Evolutionary conservation across 2,329 filamentous ascomycete genomes (phyloP), one percentile per base, ranked within the genome.

Genomic region (Stenocarpella maydis): DNA sequence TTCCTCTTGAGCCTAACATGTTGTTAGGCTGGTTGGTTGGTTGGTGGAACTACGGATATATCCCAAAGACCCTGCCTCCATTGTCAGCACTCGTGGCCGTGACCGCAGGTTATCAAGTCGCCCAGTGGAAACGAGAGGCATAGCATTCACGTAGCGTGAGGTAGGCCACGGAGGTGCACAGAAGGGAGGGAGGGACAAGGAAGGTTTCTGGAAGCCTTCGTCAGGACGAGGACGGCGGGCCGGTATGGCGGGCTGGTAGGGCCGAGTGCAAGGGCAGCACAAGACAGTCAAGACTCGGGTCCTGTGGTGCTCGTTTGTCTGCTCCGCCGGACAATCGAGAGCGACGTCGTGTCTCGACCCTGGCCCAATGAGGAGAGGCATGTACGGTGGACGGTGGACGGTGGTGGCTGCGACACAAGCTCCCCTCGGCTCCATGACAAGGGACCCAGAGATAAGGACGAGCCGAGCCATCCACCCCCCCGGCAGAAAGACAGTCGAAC

Each of bases 281-380:
- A 12, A 37, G 52, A 21, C 8, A 3, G 37, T n/a, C n/a, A n/a
- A n/a, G n/a, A n/a, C n/a, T n/a, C n/a, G n/a, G n/a, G n/a, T n/a
- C n/a, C n/a, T n/a, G n/a, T n/a, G n/a, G n/a, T n/a, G n/a, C n/a
- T n/a, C n/a, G n/a, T n/a, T n/a, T n/a, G n/a, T n/a, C n/a, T n/a
- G n/a, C n/a, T n/a, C n/a, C n/a, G n/a, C n/a, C n/a, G n/a, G n/a
- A n/a, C n/a, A n/a, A 6, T 2, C 4, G 9, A 7, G n/a, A 31
- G 37, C 39, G 39, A 43, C 24, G 55, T 61, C n/a, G 26, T 45
- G 47, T 61, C 19, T 61, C 2, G 54, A 24, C 43, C 43, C 17
- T 58, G 5, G 41, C 26, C 55, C 55, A 61, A 61, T 47, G 55
- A 34, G 55, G n/a, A n/a, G n/a, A n/a, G n/a, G n/a, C n/a, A n/a